phyloP scores from a whole-genome alignment of 176 grass and related monocot genomes.

The Lolium rigidum region DNA sequence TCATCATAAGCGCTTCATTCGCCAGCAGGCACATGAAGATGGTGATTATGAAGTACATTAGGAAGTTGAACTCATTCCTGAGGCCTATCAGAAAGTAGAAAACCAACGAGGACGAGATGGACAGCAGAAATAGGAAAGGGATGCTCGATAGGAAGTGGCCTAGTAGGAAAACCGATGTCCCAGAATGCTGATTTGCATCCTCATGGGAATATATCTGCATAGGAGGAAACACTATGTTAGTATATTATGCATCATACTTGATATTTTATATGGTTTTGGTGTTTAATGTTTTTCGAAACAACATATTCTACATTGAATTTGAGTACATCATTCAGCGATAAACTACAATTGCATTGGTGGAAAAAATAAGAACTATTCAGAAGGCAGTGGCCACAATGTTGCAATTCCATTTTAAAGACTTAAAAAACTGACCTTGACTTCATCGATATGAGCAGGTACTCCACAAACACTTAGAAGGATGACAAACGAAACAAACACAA shows the following conservation, averaged over 20 bases:
- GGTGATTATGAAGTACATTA: constrained; percentile 86
- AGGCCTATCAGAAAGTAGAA: constrained; percentile 93
- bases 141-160: constrained; percentile 82
- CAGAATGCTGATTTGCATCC: constrained; percentile 77
- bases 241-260: neutral
- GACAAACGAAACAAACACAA: constrained; percentile 82
- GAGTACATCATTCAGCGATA: neutral
- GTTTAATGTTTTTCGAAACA: neutral
- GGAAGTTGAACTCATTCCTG: constrained; percentile 82
- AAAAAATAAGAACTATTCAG: neutral
- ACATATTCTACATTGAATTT: neutral
- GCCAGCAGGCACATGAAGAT: constrained; percentile 87
- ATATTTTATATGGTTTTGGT: constrained; percentile 8
- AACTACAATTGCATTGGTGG: neutral
- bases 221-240: constrained; percentile 19
- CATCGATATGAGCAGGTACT: constrained; percentile 87
- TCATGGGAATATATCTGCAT: constrained; percentile 82
- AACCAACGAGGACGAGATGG: constrained; percentile 72
- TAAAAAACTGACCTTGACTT: constrained; percentile 66
- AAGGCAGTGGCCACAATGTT: neutral
- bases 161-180: constrained; percentile 74
- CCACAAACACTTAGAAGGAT: constrained; percentile 88
- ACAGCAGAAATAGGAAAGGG: constrained; percentile 83
- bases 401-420: neutral
- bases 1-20: constrained; percentile 92